Conservation (phyloP, 495 filamentous ascomycete species). For the Talaromyces adpressus region DNA sequence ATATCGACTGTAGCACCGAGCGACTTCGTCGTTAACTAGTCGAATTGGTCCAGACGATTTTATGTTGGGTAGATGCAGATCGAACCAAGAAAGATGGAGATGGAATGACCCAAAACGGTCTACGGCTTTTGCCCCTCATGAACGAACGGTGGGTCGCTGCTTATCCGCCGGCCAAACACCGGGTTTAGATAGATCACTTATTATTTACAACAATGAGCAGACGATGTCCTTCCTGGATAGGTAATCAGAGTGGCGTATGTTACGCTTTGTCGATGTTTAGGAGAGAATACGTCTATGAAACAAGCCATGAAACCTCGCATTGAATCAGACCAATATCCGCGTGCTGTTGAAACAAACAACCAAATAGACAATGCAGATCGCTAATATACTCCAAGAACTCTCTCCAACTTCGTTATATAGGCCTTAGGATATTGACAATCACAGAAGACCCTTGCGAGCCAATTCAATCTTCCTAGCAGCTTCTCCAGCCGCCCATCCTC, state of each 20-base stretch:
- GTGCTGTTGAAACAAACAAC: not conserved
- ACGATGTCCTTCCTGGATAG: not conserved
- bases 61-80: not conserved
- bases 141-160: not conserved
- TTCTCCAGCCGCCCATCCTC: conserved; percentile 70
- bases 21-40: not conserved
- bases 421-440: not conserved
- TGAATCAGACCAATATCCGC: not conserved
- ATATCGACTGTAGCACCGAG: not conserved
- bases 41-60: not conserved
- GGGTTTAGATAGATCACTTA: not conserved
- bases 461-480: conserved; percentile 72
- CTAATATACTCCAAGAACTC: conserved; percentile 1
- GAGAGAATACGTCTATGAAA: not conserved
- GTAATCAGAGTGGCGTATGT: not conserved
- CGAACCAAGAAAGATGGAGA: not conserved
- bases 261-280: not conserved
- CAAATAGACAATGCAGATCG: not conserved
- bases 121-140: not conserved
- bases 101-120: not conserved
- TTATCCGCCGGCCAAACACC: not conserved
- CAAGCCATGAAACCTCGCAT: not conserved
- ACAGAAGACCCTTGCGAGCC: conserved; percentile 71
- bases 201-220: not conserved
- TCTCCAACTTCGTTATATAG: not conserved